Base-by-base conservation (phyloP, 1,139 yeast genomes). In the Hemisphaericaspora xylofermentans region DNA sequence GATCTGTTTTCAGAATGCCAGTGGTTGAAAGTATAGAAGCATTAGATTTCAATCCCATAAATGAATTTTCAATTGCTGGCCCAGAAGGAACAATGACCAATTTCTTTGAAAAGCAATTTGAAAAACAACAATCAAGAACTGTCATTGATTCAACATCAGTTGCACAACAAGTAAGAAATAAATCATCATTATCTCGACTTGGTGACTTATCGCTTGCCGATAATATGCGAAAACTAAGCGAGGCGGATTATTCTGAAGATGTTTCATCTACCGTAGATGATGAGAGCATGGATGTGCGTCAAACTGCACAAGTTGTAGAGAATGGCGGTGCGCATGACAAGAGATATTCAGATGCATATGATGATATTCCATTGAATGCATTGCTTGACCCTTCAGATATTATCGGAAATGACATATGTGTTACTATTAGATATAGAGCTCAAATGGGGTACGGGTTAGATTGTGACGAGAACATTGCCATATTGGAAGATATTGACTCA, bases 1-100 rank as follows among this genome's bases (percentile, higher is more conserved):
- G 96, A 2, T 84, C 88, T 37, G 84, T 88, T 0, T 89, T 86
- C 61, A 70, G 87, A 45, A 87, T 87, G 93, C 78, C 84, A 0
- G 86, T 83, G 1, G 67, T 71, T 1, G 94, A 87, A 57, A 78
- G 85, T 40, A 81, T 84, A 27, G 81, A 81, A 35, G 72, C 82
- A 6, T 60, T 84, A 15, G 71, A 67, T 16, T 86, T 89, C 60
- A 87, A 82, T 51, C 80, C 93, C 0, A 76, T 70, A 50, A 88
- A 88, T 56, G 88, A 86, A 40, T 66, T 88, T 36, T 71, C 85
- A 1, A 66, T 84, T 31, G 73, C 82, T 2, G 91, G 93, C 6
- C 79, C 86, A 1, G 80, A 71, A 40, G 85, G 87, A 22, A 66
- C 75, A 3, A 60, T 58, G 47, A 69, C 76, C 8, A 70, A 64